Conservation (phyloP, 1,139 yeast genomes). For the Taiozyma sp. region DNA sequence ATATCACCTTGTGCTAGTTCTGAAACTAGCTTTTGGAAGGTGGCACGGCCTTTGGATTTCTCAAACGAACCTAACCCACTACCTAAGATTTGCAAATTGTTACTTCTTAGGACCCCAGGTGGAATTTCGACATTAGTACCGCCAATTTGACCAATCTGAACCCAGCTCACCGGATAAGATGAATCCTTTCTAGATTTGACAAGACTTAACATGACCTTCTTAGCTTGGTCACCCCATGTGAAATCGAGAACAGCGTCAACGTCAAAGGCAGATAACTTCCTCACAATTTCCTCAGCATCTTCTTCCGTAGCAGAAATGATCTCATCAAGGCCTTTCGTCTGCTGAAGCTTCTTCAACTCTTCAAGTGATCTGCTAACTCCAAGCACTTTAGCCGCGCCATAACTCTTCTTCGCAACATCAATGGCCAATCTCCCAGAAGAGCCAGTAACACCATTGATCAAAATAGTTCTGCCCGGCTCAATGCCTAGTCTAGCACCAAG, state of each 20-base stretch:
- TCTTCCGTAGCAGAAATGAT: background rate
- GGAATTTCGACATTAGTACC: constrained; percentile 18
- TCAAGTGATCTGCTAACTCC: constrained; percentile 7
- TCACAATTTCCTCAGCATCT: background rate
- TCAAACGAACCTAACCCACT: constrained; percentile 25
- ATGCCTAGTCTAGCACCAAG: constrained; percentile 3
- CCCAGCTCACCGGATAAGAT: constrained; percentile 19
- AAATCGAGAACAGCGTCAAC: constrained; percentile 9
- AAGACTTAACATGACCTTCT: background rate
- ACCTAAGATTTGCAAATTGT: constrained; percentile 23
- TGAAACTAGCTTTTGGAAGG: constrained; percentile 4
- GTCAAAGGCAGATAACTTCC: background rate
- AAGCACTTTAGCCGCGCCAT: constrained; percentile 3
- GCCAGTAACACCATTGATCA: constrained; percentile 11
- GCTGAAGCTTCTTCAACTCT: background rate
- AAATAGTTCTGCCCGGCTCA: constrained; percentile 1
- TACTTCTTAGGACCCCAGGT: constrained; percentile 19
- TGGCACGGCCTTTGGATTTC: constrained; percentile 1
- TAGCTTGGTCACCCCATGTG: constrained; percentile 9
- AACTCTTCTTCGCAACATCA: constrained; percentile 4
- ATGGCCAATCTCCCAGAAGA: constrained; percentile 4
- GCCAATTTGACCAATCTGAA: constrained; percentile 24
- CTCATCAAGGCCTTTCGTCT: background rate
- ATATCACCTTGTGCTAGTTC: constrained; percentile 1
- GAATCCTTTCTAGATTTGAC: constrained; percentile 5